These are phyloP conservation scores for Nakazawaea peltata DNA, from an alignment of 805 yeast species.

Conservation along the genomic window DNA sequence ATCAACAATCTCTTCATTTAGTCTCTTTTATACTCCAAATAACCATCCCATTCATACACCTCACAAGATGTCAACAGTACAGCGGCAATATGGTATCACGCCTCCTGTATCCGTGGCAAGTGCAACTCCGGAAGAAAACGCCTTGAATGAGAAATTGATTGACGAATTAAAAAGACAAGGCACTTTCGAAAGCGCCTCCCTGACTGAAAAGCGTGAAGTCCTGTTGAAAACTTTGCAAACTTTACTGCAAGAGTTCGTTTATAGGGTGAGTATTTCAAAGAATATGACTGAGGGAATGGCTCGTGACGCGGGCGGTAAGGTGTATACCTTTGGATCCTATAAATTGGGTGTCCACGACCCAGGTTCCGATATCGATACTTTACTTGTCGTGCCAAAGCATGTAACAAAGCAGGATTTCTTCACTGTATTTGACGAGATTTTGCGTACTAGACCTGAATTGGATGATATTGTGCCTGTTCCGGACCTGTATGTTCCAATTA, in stretches of 20 bases:
- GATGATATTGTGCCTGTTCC: constrained; percentile 92
- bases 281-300: constrained; percentile 99
- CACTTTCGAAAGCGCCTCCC: constrained; percentile 83
- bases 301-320: constrained; percentile 92
- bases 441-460: constrained; percentile 69
- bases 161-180: constrained; percentile 74
- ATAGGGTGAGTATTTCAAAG: constrained; percentile 65
- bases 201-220: constrained; percentile 71
- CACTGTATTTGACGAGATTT: constrained; percentile 61
- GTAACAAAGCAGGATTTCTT: constrained; percentile 88
- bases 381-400: constrained; percentile 96
- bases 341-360: constrained; percentile 96
- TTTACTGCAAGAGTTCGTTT: constrained; percentile 75
- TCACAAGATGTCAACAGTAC: no score
- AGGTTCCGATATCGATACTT: constrained; percentile 94
- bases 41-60: no score
- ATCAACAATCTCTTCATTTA: no score
- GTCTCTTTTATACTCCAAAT: no score
- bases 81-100: constrained; percentile 64
- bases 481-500: constrained; percentile 96
- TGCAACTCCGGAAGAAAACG: constrained; percentile 75
- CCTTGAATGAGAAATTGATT: constrained; percentile 67
- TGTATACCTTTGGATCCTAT: constrained; percentile 94
- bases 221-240: constrained; percentile 67
- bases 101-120: constrained; percentile 80